Base-by-base conservation (phyloP, 441 rosid genomes). In the Gossypium trilobum region DNA sequence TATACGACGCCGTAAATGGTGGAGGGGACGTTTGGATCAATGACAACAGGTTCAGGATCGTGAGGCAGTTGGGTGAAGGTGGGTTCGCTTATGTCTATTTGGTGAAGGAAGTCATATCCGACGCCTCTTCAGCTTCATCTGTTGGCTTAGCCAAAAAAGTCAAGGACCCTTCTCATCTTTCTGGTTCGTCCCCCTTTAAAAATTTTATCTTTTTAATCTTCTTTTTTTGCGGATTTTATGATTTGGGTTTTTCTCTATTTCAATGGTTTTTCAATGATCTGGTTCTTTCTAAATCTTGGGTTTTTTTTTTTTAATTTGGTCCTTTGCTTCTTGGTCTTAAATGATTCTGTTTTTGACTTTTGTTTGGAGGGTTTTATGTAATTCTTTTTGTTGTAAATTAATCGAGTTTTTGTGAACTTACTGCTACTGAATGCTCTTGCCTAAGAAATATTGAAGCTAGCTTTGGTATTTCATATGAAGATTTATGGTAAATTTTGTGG, bases 21-120 rank as follows among this genome's bases (percentile, higher is more conserved):
- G 96, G 91, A 68, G 97, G 87, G 25, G 99, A 95, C 62, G 95
- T 91, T 9, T 95, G 99, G 99, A 95, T 95, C 92, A 95, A 95
- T 75, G 99, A 95, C 70, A 93, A 91, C 86, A 77, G 95, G 61
- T 95, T 85, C 87, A 88, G 87, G 82, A 73, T 93, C 80, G 71
- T 93, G 57, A 83, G 95, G 85, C 98, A 95, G 93, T 91, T 95
- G 14, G 99, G 99, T 4, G 99, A 93, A 79, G 99, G 99, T 48
- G 99, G 98, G 4, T 95, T 93, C 81, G 97, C 98, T 0, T 93
- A 80, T 48, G 97, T 95, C 2, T 93, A 39, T 73, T 55, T 93
- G 79, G 98, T 95, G 42, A 90, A 93, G 81, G 99, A 95, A 83
- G 80, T 88, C 61, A 58, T 78, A 64, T 61, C 83, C 73, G 92